phyloP scores from a whole-genome alignment of 2,329 filamentous ascomycete genomes.

The Parastagonospora nodorum region DNA sequence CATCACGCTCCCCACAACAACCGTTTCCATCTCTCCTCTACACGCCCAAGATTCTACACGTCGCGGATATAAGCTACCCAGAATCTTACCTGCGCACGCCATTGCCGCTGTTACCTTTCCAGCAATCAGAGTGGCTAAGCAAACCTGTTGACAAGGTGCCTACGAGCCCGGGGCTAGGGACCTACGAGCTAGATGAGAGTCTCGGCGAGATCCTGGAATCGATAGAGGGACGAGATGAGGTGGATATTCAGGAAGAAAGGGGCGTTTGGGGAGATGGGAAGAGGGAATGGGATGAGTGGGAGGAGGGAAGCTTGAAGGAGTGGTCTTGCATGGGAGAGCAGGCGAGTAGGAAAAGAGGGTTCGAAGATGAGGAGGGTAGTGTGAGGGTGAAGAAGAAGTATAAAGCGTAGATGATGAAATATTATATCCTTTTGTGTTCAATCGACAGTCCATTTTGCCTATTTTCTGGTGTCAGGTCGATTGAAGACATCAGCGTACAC shows the following conservation, averaged over 20 bases:
- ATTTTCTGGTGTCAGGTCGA: no score
- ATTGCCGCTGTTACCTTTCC: conserved; percentile 8
- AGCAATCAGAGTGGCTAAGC: conserved; percentile 18
- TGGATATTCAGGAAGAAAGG: conserved; percentile 5
- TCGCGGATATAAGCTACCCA: conserved; percentile 10
- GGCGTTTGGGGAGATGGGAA: background rate
- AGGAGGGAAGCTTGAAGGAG: background rate
- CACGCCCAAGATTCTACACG: background rate
- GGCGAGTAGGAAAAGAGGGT: no score
- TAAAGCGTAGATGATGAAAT: no score
- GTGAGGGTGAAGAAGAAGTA: no score
- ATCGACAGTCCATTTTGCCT: no score
- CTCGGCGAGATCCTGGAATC: background rate
- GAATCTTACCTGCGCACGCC: conserved; percentile 19
- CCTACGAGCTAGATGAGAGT: background rate
- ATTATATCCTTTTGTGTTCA: no score
- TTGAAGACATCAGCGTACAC: no score
- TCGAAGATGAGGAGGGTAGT: no score
- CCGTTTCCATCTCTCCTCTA: background rate
- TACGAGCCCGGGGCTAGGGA: background rate
- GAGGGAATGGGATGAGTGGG: background rate
- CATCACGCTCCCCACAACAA: background rate
- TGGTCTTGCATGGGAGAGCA: background rate
- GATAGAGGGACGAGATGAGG: background rate
- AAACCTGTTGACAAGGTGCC: background rate